Base-by-base conservation (phyloP, 1,284 basidiomycete species). In the Salmacisia buchloeana region DNA sequence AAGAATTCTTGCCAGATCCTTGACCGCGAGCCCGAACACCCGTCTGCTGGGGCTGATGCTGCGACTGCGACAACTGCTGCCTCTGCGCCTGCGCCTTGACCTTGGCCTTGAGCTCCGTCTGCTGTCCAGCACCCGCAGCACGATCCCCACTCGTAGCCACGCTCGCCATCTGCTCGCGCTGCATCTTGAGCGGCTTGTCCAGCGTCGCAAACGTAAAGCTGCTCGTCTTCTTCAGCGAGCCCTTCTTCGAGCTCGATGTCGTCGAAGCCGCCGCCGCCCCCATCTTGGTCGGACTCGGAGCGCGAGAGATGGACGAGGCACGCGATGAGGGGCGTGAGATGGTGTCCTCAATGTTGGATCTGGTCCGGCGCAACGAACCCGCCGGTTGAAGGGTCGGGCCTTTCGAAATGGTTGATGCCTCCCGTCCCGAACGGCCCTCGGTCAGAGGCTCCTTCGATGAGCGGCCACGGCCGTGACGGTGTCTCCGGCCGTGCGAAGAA, bases 121-220 rank as follows among this genome's bases (percentile, higher is more conserved):
- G 12, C 10, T 38, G 10, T 10, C 36, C 36, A 38, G 36, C 36
- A 12, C n/a, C n/a, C 12, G n/a, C 36, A 10, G 36, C n/a, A 10
- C 12, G 36, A 38, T 12, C 36, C 10, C 12, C n/a, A 38, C 12
- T 10, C 36, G 36, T 38, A n/a, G 36, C 10, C 36, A 38, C 10
- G 36, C 36, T 38, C 36, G 10, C 12, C 36, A 38, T 38, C 36
- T 59, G 23, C 1, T 65, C 65, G 38, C 67, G 68, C 21, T 21
- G 57, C 60, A 66, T 65, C 43, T 64, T 69, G 43, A 75, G 62
- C 3, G 73, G 73, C 7, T 56, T 46, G n/a, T 59, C 34, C 13
- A 35, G 29, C 13, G 66, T 69, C 12, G 68, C 68, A 63, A 68
- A 69, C 7, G 65, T 68, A 58, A 69, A 69, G 60, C 68, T 69